Evolutionary conservation across 805 yeast genomes (phyloP).

Genomic region (Candida maris): DNA sequence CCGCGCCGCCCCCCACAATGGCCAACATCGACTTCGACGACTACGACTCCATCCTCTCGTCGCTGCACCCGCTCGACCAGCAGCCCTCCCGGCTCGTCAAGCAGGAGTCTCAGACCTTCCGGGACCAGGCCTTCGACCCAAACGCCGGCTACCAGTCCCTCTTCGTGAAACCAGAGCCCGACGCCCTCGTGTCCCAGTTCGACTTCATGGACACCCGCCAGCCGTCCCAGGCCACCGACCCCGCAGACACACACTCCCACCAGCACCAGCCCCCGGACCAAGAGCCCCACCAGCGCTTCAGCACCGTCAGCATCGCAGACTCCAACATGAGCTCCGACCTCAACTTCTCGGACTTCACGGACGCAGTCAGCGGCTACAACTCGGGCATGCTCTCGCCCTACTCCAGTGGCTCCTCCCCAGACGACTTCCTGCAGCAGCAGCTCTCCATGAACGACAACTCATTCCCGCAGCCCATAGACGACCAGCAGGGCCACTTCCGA

Average conservation of each 20-base stretch:
- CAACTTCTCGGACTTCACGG: constrained; percentile 30
- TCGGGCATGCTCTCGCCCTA: constrained; percentile 33
- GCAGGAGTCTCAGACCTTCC: constrained; percentile 1
- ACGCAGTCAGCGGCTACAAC: constrained; percentile 28
- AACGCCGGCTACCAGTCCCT: constrained; percentile 5
- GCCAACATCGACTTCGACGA: constrained; percentile 29
- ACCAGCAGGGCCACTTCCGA: constrained; percentile 4
- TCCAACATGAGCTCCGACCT: constrained; percentile 25
- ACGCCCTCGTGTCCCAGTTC: not conserved
- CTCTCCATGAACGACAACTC: not conserved
- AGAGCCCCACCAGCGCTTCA: constrained; percentile 12
- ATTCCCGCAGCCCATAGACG: constrained; percentile 1
- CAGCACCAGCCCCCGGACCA: not conserved
- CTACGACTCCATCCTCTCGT: constrained; percentile 28
- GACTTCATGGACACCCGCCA: constrained; percentile 1
- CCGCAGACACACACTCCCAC: not conserved
- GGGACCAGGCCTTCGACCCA: constrained; percentile 1
- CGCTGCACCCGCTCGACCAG: constrained; percentile 13
- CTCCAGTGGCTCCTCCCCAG: constrained; percentile 37
- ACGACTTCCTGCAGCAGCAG: constrained; percentile 27
- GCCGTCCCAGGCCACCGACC: too few relatives aligned
- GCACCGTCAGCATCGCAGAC: constrained; percentile 18
- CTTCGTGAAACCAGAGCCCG: constrained; percentile 4
- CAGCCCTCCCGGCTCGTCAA: constrained; percentile 1
- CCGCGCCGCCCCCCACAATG: constrained; percentile 11